Base-by-base conservation (phyloP, 768 basidiomycete genomes). In the Boletus fagicola region DNA sequence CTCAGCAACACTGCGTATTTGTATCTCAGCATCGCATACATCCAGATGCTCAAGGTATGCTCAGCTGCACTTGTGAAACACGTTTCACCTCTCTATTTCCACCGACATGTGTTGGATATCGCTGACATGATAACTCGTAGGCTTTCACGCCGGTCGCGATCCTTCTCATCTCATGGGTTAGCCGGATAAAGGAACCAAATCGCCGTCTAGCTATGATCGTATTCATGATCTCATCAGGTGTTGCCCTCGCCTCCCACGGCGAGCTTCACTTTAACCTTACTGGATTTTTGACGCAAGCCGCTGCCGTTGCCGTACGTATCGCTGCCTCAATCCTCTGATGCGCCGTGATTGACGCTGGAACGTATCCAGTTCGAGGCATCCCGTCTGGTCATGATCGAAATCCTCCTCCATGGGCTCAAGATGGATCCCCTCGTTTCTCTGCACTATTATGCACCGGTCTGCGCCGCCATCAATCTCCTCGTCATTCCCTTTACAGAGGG, bases 391-490 rank as follows among this genome's bases (percentile, higher is more conserved):
- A 94, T 97, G 85, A 98, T 98, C 59, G 91, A 98, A 71, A 84
- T 95, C 51, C 84, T 98, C 40, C 79, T 98, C 0, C 93, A 97
- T 68, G 94, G 94, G 38, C 77, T 97, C 67, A 97, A 97, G 76
- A 98, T 98, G 95, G 94, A 97, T 68, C 96, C 96, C 0, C 83
- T 98, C 7, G 91, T 94, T 22, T 97, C 94, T 7, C 74, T 98
- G 51, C 92, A 98, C 77, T 98, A 96, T 77, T 97, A 94, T 69
- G 94, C 95, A 11, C 94, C 94, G 15, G 92, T 98, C 51, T 98
- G 96, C 72, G 94, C 96, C 0, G 71, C 78, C 58, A 90, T 98
- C 77, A 98, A 97, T 72, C 81, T 93, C 24, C 69, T 83, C 53
- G 78, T 96, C 60, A 74, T 98, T 20, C 94, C 94, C 8, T 92